Evolutionary conservation across 2,329 filamentous ascomycete species (phyloP).

Genomic region (Penicillium sp.): DNA sequence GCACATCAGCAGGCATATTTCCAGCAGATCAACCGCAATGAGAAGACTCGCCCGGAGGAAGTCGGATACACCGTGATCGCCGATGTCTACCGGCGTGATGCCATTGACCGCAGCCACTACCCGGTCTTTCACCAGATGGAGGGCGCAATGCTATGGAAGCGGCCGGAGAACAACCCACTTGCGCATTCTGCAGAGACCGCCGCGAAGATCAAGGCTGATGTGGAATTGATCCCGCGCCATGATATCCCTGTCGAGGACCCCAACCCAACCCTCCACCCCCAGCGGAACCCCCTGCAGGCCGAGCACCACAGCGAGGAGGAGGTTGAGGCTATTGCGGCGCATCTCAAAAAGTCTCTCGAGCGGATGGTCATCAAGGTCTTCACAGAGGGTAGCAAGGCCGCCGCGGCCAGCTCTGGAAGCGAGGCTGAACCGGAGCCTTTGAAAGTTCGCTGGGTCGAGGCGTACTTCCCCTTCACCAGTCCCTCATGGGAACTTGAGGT

Average conservation of each 20-base stretch:
- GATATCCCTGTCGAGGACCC: slow-evolving; percentile 74
- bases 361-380: slow-evolving; percentile 88
- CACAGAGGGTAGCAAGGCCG: slow-evolving; percentile 65
- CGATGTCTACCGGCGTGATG: slow-evolving; percentile 93
- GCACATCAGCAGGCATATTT: slow-evolving; percentile 87
- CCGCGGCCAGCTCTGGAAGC: slow-evolving; percentile 47
- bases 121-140: slow-evolving; percentile 99
- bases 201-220: slow-evolving; percentile 62
- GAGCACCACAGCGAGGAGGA: slow-evolving; percentile 68
- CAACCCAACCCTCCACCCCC: slow-evolving; percentile 69
- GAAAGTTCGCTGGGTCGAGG: slow-evolving; percentile 88
- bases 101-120: slow-evolving; percentile 91
- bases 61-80: slow-evolving; percentile 86
- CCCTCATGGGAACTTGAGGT: slow-evolving; percentile 96
- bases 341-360: slow-evolving; percentile 86
- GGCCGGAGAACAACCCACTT: slow-evolving; percentile 40
- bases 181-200: slow-evolving; percentile 45
- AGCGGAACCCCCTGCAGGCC: slow-evolving; percentile 77
- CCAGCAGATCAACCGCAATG: slow-evolving; percentile 54
- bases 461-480: slow-evolving; percentile 95
- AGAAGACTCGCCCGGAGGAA: slow-evolving; percentile 31
- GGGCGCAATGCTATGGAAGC: slow-evolving; percentile 84
- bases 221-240: slow-evolving; percentile 68
- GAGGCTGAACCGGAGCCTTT: slow-evolving; percentile 64
- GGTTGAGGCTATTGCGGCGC: slow-evolving; percentile 73